Evolutionary conservation across 1,139 yeast species (phyloP).

Genomic region (Kodamaea derodonti): DNA sequence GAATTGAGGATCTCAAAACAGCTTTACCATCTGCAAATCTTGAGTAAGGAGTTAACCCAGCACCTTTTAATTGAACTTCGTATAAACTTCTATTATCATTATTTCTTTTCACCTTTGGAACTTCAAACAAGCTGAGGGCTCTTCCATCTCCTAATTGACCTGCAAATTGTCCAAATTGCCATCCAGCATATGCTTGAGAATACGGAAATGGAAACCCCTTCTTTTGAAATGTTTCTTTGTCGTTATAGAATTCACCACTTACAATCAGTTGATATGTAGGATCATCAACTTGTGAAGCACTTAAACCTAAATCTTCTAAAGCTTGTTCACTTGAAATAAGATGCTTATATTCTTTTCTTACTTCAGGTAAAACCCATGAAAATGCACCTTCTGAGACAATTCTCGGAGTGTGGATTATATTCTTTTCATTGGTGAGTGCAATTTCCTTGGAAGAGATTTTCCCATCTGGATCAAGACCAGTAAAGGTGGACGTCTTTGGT

Average conservation of each 20-base stretch:
- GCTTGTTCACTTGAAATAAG: constrained; percentile 62
- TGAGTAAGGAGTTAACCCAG: constrained; percentile 88
- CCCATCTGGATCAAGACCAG: constrained; percentile 58
- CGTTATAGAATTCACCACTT: constrained; percentile 51
- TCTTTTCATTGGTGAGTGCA: constrained; percentile 41
- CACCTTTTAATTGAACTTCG: constrained; percentile 85
- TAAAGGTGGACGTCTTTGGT: constrained; percentile 48
- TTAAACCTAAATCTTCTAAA: constrained; percentile 56
- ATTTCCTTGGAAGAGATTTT: constrained; percentile 47
- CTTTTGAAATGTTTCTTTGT: constrained; percentile 24
- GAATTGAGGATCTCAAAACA: constrained; percentile 76
- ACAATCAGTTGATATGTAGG: constrained; percentile 53
- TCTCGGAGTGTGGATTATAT: constrained; percentile 51
- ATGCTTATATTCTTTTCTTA: constrained; percentile 50
- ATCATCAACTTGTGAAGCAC: constrained; percentile 32
- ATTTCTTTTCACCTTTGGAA: constrained; percentile 26
- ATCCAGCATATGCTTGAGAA: constrained; percentile 91
- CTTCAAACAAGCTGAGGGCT: constrained; percentile 75
- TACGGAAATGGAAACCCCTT: constrained; percentile 65
- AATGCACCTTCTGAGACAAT: constrained; percentile 61
- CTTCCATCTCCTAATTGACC: constrained; percentile 98
- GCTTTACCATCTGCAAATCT: constrained; percentile 98
- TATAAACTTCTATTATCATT: constrained; percentile 30
- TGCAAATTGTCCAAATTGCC: constrained; percentile 94
- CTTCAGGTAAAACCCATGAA: constrained; percentile 67